Conservation (phyloP, 2,329 filamentous ascomycete genomes). For the Cladosporium sp. region DNA sequence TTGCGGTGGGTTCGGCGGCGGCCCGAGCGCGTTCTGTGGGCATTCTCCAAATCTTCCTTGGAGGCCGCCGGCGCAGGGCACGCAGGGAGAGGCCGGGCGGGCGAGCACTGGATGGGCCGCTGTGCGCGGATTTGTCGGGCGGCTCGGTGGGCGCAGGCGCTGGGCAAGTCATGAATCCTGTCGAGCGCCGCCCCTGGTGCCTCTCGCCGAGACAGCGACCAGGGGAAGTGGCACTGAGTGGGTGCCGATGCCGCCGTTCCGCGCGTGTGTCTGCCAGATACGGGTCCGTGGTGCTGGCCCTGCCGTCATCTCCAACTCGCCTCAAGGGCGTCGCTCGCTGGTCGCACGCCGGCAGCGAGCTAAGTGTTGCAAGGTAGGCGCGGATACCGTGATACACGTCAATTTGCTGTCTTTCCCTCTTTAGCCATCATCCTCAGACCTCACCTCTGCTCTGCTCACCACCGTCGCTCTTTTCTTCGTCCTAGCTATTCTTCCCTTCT, state of each 20-base stretch:
- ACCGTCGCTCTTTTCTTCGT: not conserved
- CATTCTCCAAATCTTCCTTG: constrained; percentile 1
- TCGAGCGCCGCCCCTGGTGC: not conserved
- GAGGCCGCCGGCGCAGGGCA: no score
- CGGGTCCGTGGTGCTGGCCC: not conserved
- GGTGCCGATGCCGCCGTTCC: not conserved
- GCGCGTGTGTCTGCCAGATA: not conserved
- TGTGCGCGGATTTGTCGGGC: not conserved
- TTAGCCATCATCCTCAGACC: not conserved
- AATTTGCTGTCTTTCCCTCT: not conserved
- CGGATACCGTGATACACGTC: not conserved
- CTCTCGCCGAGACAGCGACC: not conserved
- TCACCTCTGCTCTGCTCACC: not conserved
- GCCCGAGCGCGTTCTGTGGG: not conserved
- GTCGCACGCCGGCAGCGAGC: not conserved
- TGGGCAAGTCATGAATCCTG: not conserved
- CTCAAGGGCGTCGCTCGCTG: not conserved
- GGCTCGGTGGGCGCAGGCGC: not conserved
- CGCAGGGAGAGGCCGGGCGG: no score
- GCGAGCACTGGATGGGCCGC: not conserved
- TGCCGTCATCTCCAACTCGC: not conserved
- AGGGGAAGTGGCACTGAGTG: constrained; percentile 2
- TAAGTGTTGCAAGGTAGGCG: constrained; percentile 1
- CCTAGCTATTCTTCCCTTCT: not conserved
- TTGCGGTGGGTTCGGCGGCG: not conserved